Conservation (phyloP, 805 yeast genomes). For the Candida pseudofarinosa region DNA sequence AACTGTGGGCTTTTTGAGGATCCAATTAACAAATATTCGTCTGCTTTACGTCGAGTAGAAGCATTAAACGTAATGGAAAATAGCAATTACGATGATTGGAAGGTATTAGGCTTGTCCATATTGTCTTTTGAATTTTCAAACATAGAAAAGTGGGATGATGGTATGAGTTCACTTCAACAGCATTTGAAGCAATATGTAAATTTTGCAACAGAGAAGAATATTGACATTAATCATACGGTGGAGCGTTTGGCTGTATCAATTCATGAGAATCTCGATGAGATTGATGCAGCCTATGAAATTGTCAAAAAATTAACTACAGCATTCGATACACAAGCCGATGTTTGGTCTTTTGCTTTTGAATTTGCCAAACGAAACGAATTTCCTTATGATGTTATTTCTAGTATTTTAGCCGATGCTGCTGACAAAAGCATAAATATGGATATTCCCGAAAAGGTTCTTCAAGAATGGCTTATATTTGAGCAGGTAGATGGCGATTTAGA, state of each 20-base stretch:
- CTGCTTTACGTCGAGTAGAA: conserved; percentile 8
- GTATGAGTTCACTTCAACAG: conserved; percentile 9
- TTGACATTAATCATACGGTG: conserved; percentile 39
- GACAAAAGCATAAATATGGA: conserved; percentile 30
- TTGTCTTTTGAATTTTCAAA: conserved; percentile 13
- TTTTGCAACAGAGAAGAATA: conserved; percentile 21
- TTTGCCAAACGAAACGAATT: conserved; percentile 33
- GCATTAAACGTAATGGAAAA: conserved; percentile 12
- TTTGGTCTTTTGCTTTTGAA: conserved; percentile 44
- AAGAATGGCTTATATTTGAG: conserved; percentile 40
- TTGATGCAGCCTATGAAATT: conserved; percentile 21
- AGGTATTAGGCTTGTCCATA: conserved; percentile 21
- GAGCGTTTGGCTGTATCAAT: conserved; percentile 39
- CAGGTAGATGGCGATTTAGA: conserved; percentile 27
- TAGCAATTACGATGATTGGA: conserved; percentile 28
- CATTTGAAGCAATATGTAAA: conserved; percentile 20
- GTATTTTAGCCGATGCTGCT: conserved; percentile 30
- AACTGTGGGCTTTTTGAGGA: conserved; percentile 11
- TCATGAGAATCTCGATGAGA: conserved; percentile 24
- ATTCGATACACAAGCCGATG: conserved; percentile 34
- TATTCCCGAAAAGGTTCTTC: conserved; percentile 47
- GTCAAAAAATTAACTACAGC: conserved; percentile 19
- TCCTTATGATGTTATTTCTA: conserved; percentile 16
- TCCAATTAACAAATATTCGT: conserved; percentile 6
- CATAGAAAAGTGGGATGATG: conserved; percentile 5